These are phyloP conservation scores for Backusella mclennaniae DNA, from an alignment of 192 early-diverging fungal species.

Conservation along the genomic window DNA sequence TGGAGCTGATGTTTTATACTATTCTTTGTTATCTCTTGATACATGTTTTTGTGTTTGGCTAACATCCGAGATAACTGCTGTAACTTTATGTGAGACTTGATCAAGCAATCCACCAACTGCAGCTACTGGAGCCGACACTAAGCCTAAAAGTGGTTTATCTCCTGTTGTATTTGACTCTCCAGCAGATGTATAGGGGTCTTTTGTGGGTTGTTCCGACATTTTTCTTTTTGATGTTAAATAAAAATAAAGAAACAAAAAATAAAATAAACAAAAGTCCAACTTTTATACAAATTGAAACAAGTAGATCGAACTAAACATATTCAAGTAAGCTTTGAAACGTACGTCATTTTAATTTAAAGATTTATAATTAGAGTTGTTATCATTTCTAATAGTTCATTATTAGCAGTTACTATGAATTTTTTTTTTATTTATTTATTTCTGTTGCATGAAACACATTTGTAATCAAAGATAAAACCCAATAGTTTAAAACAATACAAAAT, in stretches of 20 bases:
- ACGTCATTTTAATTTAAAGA: neutral
- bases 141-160: neutral
- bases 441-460: neutral
- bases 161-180: neutral
- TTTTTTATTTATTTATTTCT: neutral
- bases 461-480: neutral
- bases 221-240: neutral
- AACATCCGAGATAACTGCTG: neutral
- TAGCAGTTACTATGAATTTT: neutral
- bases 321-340: neutral
- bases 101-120: constrained; percentile 10
- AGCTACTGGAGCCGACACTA: neutral
- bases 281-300: neutral
- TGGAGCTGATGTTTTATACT: neutral
- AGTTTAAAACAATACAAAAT: neutral
- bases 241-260: neutral
- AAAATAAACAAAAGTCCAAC: neutral
- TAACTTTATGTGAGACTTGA: constrained; percentile 10
- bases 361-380: neutral
- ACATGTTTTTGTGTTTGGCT: neutral
- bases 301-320: neutral
- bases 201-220: constrained; percentile 2
- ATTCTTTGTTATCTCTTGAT: neutral
- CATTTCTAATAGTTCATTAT: neutral
- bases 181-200: constrained; percentile 2